phyloP scores from a whole-genome alignment of 2,329 filamentous ascomycete species.

The Beauveria brongniartii region DNA sequence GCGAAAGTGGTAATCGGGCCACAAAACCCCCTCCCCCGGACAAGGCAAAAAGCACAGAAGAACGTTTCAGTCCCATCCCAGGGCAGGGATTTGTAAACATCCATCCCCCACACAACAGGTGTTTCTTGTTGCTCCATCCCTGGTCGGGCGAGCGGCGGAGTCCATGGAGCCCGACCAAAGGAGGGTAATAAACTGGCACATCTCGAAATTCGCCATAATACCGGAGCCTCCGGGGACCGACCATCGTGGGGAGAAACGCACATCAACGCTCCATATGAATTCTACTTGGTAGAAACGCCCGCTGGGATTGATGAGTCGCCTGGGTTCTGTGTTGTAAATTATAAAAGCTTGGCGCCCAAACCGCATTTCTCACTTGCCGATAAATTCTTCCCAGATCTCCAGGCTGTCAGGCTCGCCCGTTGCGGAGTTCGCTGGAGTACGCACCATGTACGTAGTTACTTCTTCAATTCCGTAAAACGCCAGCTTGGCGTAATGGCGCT shows the following conservation, averaged over 20 bases:
- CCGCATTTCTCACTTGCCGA: not conserved
- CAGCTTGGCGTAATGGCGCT: not conserved
- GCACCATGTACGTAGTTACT: no score
- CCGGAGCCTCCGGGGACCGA: no score
- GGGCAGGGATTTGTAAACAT: not conserved
- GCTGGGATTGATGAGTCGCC: not conserved
- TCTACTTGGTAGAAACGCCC: not conserved
- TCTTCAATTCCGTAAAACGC: not conserved
- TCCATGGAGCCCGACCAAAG: not conserved
- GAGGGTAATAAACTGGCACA: not conserved
- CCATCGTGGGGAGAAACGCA: not conserved
- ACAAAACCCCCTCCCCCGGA: not conserved
- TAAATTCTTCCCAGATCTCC: not conserved
- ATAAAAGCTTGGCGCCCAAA: not conserved
- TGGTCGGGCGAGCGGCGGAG: constrained; percentile 1
- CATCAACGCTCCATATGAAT: not conserved
- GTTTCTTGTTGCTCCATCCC: not conserved
- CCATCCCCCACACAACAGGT: not conserved
- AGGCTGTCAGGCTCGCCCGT: not conserved
- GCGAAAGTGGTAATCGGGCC: not conserved
- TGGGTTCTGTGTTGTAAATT: not conserved
- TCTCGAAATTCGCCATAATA: not conserved
- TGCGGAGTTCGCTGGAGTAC: not conserved
- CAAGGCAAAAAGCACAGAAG: not conserved
- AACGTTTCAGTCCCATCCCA: not conserved